phyloP scores from a whole-genome alignment of 352 stramenopile species.

The Globisporangium splendens region DNA sequence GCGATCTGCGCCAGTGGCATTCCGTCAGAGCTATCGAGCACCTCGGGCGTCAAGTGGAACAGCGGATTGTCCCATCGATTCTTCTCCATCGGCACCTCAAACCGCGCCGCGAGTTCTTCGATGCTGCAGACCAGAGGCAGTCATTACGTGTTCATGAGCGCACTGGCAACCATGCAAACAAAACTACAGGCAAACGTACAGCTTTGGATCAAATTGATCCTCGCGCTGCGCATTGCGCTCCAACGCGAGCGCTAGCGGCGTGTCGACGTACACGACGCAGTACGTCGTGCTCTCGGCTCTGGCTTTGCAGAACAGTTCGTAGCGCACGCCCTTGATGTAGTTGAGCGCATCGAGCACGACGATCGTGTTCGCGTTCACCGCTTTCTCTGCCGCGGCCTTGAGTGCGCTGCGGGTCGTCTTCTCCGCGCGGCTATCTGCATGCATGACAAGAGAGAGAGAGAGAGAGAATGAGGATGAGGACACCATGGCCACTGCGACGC shows the following conservation, averaged over 20 bases:
- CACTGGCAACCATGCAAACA: neutral
- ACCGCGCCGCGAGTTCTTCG: slow-evolving; percentile 81
- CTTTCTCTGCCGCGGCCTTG: slow-evolving; percentile 58
- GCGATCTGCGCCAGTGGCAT: slow-evolving; percentile 49
- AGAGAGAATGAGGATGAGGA: neutral
- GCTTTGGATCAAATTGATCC: slow-evolving; percentile 37
- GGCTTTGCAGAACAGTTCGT: slow-evolving; percentile 94
- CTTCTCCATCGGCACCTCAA: slow-evolving; percentile 89
- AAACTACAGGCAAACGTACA: slow-evolving; percentile 27
- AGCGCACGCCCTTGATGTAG: slow-evolving; percentile 95
- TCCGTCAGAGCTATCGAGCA: slow-evolving; percentile 26
- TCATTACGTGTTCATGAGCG: neutral
- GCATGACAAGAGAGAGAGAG: neutral
- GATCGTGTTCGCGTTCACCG: slow-evolving; percentile 61
- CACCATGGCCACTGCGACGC: neutral
- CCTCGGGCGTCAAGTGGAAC: slow-evolving; percentile 57
- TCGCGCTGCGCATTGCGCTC: slow-evolving; percentile 43
- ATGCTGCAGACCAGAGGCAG: slow-evolving; percentile 39
- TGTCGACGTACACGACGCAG: slow-evolving; percentile 85
- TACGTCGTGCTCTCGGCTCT: slow-evolving; percentile 89
- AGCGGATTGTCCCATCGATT: slow-evolving; percentile 94
- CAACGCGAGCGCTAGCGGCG: slow-evolving; percentile 49
- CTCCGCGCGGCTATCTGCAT: slow-evolving; percentile 50
- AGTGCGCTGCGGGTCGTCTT: slow-evolving; percentile 71
- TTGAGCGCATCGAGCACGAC: slow-evolving; percentile 93